phyloP scores from a whole-genome alignment of 306 rosid species.

The Trifolium fragiferum region DNA sequence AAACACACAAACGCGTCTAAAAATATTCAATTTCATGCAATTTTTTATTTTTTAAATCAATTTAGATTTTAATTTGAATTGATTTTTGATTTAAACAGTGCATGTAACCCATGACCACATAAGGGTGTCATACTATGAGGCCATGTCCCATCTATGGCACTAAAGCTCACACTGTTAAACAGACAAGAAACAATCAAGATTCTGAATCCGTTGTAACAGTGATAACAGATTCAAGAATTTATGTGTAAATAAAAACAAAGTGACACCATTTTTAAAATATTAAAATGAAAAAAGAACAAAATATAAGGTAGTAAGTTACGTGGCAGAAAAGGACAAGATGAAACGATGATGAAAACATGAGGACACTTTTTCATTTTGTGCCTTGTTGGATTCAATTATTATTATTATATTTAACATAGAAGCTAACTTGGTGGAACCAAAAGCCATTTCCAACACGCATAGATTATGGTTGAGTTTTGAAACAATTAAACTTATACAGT shows the following conservation, averaged over 20 bases:
- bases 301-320: not conserved
- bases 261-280: not conserved
- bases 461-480: not conserved
- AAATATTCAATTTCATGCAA: no score
- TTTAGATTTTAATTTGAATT: no score
- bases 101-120: no score
- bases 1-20: no score
- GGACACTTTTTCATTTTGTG: constrained; percentile 49
- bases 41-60: no score
- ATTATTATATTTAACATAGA: not conserved
- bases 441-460: constrained; percentile 33
- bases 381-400: not conserved
- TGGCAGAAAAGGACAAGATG: constrained; percentile 10
- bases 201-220: not conserved
- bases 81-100: no score
- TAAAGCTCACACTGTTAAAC: not conserved
- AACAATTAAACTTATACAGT: not conserved
- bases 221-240: constrained; percentile 12
- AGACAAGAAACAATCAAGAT: not conserved
- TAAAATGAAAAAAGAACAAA: not conserved
- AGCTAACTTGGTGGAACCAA: constrained; percentile 31
- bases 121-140: no score
- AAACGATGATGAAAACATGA: constrained; percentile 57
- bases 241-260: constrained; percentile 1
- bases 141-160: not conserved